Evolutionary conservation across 352 stramenopile species (phyloP), one percentile per base, ranked within the genome.

Genomic region (Poterioochromonas sp.): DNA sequence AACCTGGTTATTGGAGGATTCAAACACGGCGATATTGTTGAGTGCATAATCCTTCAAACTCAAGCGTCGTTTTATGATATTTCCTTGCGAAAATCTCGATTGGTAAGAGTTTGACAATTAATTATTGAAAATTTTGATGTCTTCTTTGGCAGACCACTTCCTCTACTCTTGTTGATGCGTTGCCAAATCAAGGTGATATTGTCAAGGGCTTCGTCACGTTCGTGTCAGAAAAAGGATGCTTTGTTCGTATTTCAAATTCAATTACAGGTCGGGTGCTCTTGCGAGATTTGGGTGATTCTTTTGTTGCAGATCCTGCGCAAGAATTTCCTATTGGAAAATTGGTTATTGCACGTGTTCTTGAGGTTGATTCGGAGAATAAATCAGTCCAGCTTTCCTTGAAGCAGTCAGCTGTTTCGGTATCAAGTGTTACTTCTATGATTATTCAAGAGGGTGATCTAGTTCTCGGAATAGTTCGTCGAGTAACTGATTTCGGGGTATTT

Each of bases 231-330:
- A 88, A 81, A 37, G 91, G 91, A 39, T 96, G 91, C 78, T 96
- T 95, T 82, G 81, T 96, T 51, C 88, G 90, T 2, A 76, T 94
- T 22, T 53, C 73, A 37, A 20, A 1, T 49, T 78, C 84, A 37
- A 86, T 83, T 32, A 90, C 84, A 2, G 88, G 86, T 43, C 88
- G 90, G 73, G 90, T 94, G 20, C 82, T 95, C 79, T 83, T 96
- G 26, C 92, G 90, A 70, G 88, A 96, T 79, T 84, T 96, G 5
- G 93, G 89, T 71, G 91, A 96, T 68, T 83, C 92, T 47, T 96
- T 94, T 71, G 85, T 96, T 53, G 90, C 90, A 79, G 83, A 95
- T 79, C 90, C 91, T 0, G 82, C 85, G 44, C 65, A 82, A 29
- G 82, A 86, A 63, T 96, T 95, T 81, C 85, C 87, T 34, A 40